Base-by-base conservation (phyloP, 2,329 filamentous ascomycete genomes). In the Fusarium domesticum region DNA sequence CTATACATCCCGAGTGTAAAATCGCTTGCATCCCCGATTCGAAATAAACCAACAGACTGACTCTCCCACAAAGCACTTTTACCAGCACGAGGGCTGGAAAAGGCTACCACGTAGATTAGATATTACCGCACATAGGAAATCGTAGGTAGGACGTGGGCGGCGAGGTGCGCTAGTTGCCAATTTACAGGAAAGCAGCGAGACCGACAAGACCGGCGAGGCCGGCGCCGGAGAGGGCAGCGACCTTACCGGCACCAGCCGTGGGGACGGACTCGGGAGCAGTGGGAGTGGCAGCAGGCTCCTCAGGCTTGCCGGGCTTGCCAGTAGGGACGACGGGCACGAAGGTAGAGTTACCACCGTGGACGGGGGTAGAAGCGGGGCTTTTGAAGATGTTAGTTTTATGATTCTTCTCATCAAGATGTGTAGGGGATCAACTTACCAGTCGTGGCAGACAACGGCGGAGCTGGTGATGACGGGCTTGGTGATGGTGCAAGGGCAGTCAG, bases 401-500 rank as follows among this genome's bases (percentile, higher is more conserved):
- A 18, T 28, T 33, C 43, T 37, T n/a, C n/a, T 11, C 23, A 36
- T 45, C 39, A n/a, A 40, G 45, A 32, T 54, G 42, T 32, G 16
- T 37, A 31, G 17, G 18, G 23, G 19, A 15, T 25, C 12, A 38
- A 47, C 70, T 62, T 71, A 78, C 75, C 76, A 80, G 69, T 69
- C 70, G 64, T 70, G 60, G 77, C 77, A 81, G 66, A 70, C 58
- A 35, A 80, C 76, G 35, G 70, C 66, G 51, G 73, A 71, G 64
- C 72, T 70, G 66, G 70, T 74, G 63, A 70, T 68, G 58, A 82
- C 70, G 42, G 80, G 77, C 72, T 75, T 77, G 71, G 73, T 76
- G 69, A 81, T 63, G 63, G 80, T 87, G 82, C 82, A 86, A 59
- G 83, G 79, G 77, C 84, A 85, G 76, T 84, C 74, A 60, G 80